A percentile compares a stretch with the other conserved stretches of the same genome.
These are phyloP conservation scores for Coprinellus aureogranulatus DNA, from an alignment of 768 basidiomycete species.

Conservation along the genomic window DNA sequence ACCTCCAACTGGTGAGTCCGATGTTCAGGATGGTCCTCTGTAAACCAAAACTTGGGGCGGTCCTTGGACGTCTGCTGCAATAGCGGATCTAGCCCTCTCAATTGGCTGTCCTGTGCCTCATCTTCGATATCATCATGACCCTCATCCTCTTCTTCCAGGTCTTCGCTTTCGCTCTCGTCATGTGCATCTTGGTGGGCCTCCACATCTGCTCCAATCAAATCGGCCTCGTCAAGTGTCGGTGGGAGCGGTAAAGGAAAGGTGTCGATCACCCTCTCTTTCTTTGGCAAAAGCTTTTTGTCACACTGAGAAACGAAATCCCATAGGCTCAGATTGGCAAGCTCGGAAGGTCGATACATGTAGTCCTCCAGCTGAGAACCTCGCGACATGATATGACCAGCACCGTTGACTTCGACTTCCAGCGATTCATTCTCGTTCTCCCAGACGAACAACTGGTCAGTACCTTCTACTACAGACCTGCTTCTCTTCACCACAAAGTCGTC, in stretches of 20 bases:
- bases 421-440: not conserved
- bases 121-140: not conserved
- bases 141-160: conserved; percentile 8
- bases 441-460: not conserved
- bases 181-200: not conserved
- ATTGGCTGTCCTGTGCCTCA: not conserved
- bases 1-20: conserved; percentile 17
- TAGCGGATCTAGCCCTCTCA: not conserved
- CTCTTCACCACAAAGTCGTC: conserved; percentile 22
- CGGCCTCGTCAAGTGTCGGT: not conserved
- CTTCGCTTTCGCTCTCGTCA: not conserved
- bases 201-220: not conserved
- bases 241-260: not conserved
- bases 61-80: not conserved
- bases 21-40: conserved; percentile 18
- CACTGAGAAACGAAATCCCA: conserved; percentile 28
- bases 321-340: conserved; percentile 14
- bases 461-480: not conserved
- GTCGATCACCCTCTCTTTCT: not conserved
- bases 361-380: conserved; percentile 13
- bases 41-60: not conserved
- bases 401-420: not conserved
- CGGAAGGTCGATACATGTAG: conserved; percentile 18
- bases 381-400: not conserved
- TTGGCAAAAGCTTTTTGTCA: conserved; percentile 13